Evolutionary conservation across 2,329 filamentous ascomycete species (phyloP), one percentile per base, ranked within the genome.

Genomic region (Colletotrichum tabaci): DNA sequence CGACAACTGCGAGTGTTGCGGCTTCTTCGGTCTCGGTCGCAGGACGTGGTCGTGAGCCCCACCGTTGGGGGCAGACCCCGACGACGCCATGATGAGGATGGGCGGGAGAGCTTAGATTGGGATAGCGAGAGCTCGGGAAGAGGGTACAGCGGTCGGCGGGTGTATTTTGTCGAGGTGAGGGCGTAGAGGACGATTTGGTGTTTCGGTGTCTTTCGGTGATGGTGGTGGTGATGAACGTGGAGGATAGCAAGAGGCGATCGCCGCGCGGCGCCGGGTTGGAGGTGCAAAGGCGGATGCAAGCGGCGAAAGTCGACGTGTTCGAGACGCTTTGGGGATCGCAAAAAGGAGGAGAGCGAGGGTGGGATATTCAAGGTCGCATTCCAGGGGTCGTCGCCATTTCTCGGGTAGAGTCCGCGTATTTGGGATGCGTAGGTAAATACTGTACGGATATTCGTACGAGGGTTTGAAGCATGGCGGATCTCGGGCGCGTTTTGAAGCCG

Each of bases 1-100:
- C 44, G 56, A 61, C 56, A 74, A 55, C 75, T 87, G 86, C 2
- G 84, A 79, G 67, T 87, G 86, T 72, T 84, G 80, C 0, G 85
- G 83, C 74, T 88, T 88, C 73, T 85, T 84, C 30, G 86, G 84
- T 12, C 87, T 83, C 18, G 87, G 85, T 7, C 87, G 85, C 66
- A 87, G 76, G 64, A 87, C 80, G 71, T 85, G 79, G 63, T 86
- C 86, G 73, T 80, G 78, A 15, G 65, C 35, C 30, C 65, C 69
- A 15, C 69, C 69, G 15, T 69, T 72, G 40, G 66, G 65, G 64
- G 65, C 58, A 40, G 69, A 44, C 40, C 65, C 57, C 15, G 69
- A 69, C 15, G 69, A 72, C 4, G 69, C 46, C 69, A 72, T 72
- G 21, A n/a, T 56, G 49, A 50, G 35, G 35, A 38, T 38, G 35